A percentile compares a stretch with the other conserved stretches of the same genome.
These are phyloP conservation scores for Cynanchum wilfordii DNA, from an alignment of 257 asterid genomes.

Conservation along the genomic window DNA sequence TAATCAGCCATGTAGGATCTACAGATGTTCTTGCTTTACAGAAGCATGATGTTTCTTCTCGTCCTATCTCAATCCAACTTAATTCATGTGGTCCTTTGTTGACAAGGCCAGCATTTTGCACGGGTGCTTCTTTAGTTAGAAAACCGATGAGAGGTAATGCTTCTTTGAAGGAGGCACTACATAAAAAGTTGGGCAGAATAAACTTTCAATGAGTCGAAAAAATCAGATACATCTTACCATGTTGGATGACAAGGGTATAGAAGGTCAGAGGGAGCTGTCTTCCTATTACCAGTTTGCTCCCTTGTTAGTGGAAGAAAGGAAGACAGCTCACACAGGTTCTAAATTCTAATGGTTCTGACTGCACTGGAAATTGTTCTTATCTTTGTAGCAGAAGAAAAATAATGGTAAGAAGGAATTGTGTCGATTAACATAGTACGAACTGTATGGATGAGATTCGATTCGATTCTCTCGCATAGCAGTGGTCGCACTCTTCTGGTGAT, in stretches of 20 bases:
- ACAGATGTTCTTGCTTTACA: conserved; percentile 29
- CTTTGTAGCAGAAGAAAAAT: too few relatives aligned
- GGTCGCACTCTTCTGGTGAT: background rate
- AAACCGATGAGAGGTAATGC: conserved; percentile 27
- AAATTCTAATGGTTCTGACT: too few relatives aligned
- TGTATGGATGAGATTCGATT: background rate
- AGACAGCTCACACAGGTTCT: too few relatives aligned
- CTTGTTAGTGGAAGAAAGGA: too few relatives aligned
- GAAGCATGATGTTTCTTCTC: conserved; percentile 32
- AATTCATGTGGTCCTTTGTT: conserved; percentile 37
- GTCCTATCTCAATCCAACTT: conserved; percentile 38
- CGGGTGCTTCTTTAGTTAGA: conserved; percentile 30
- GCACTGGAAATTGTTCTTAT: too few relatives aligned
- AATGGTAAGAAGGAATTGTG: background rate
- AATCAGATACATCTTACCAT: background rate
- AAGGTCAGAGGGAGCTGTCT: too few relatives aligned
- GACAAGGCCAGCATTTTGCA: conserved; percentile 35
- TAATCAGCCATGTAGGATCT: conserved; percentile 30
- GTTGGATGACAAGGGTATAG: background rate
- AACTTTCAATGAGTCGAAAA: conserved; percentile 2
- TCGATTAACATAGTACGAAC: background rate
- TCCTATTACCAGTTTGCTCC: too few relatives aligned
- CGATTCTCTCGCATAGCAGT: background rate
- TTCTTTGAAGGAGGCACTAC: conserved; percentile 2
- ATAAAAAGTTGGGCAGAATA: conserved; percentile 6